Evolutionary conservation across 768 basidiomycete genomes (phyloP), one percentile per base, ranked within the genome.

Genomic region (Boletus pseudopeckii): DNA sequence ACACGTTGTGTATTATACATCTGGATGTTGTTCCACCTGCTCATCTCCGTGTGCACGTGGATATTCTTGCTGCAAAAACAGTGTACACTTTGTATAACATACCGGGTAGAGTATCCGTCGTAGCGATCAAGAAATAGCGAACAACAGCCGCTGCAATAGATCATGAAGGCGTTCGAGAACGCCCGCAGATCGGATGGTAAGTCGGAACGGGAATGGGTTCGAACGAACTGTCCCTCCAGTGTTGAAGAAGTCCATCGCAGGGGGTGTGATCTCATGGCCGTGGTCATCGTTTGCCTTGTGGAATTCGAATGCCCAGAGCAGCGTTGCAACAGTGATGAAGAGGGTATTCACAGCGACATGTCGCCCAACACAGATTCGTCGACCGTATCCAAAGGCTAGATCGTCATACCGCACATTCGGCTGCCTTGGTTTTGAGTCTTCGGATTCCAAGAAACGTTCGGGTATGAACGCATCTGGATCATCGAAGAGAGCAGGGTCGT

Each of bases 401-500:
- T 60, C 44, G 14, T 60, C 58, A 14, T 55, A 33, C 32, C 54
- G 44, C 20, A 47, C 54, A n/a, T 46, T 46, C n/a, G 18, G 11
- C 30, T 38, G 26, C 4, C 40, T 26, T 14, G 20, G 24, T 9
- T 46, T 54, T 1, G 52, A 32, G 2, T 40, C 44, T 36, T 47
- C 45, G 6, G 45, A 39, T 13, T 50, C 40, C 34, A 59, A 14
- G 30, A 59, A 59, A 7, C 58, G 52, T 13, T 59, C 58, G 6
- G 58, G 58, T 7, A 60, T 60, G 20, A 59, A 59, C 9, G 52
- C 52, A 2, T 60, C 58, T 11, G 58, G 52, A 17, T 55, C 39
- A 26, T 56, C 55, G 14, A 56, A 56, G 24, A 56, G 45, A 5
- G 33, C 28, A 11, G 55, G 45, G 30, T 56, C 55, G 4, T 53